phyloP scores from a whole-genome alignment of 2,329 filamentous ascomycete genomes.

The Reticulascus tulasneorum region DNA sequence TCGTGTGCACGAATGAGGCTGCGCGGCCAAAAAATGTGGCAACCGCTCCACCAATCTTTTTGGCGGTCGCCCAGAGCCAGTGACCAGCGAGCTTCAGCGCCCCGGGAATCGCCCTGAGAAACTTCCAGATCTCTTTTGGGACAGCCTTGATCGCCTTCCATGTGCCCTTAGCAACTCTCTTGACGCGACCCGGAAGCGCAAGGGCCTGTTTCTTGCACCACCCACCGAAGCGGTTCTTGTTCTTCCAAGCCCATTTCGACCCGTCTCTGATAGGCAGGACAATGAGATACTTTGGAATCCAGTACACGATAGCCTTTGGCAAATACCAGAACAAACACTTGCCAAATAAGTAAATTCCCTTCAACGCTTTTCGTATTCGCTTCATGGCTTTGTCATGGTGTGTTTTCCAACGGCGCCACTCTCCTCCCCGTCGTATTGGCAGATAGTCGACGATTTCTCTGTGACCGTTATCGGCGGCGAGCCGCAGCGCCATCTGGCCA shows the following conservation, averaged over 20 bases:
- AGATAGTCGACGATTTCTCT: slow-evolving; percentile 39
- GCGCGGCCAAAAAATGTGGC: no score
- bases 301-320: slow-evolving; percentile 17
- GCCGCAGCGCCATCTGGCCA: slow-evolving; percentile 39
- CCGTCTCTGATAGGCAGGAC: no score
- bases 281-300: slow-evolving; percentile 7
- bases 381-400: slow-evolving; percentile 25
- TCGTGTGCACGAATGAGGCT: slow-evolving; percentile 34
- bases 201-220: slow-evolving; percentile 25
- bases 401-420: slow-evolving; percentile 31
- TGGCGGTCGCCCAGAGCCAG: slow-evolving; percentile 26
- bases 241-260: slow-evolving; percentile 22
- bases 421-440: slow-evolving; percentile 33
- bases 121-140: slow-evolving; percentile 15
- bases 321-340: slow-evolving; percentile 23
- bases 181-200: slow-evolving; percentile 22
- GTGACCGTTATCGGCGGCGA: slow-evolving; percentile 37
- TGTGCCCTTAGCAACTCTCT: slow-evolving; percentile 18
- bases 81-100: slow-evolving; percentile 18
- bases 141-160: slow-evolving; percentile 17
- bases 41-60: slow-evolving; percentile 24
- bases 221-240: slow-evolving; percentile 20
- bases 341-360: slow-evolving; percentile 19
- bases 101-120: slow-evolving; percentile 19
- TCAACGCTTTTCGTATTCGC: slow-evolving; percentile 17